Base-by-base conservation (phyloP, 116 monocot genomes). In the Trichopus zeylanicus region DNA sequence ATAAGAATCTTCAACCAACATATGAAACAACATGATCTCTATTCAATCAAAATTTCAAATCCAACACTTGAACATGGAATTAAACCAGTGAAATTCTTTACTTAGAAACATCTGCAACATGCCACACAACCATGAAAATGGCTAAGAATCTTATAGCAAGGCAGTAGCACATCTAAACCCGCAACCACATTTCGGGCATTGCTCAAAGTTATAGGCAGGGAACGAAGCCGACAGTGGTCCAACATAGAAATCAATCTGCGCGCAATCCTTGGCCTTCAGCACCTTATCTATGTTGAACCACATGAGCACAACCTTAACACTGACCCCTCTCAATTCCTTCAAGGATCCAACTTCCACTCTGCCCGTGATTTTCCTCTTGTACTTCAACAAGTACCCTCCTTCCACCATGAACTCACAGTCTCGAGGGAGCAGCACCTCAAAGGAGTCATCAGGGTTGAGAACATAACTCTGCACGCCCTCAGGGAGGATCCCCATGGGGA, bases 401-500 rank as follows among this genome's bases (percentile, higher is more conserved):
- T 63, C 51, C 25, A 79, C 73, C 29, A 48, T 67, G 68, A 92
- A 78, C 37, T 72, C 65, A 48, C 91, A 92, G 27, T 75, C 75
- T 0, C 46, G 53, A 16, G 51, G 35, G 0, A 86, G 68, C 29
- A 53, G 19, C 29, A 83, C 87, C 70, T 81, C 75, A 58, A 92
- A 92, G 48, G 48, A 52, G 15, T 81, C 78, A 31, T 78, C 80
- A 0, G 31, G 39, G 12, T 18, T 33, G 27, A 92, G 65, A 1
- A 22, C 28, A 75, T 92, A 92, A 28, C 70, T 51, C 25, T 60
- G 31, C 38, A 83, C 86, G 25, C 91, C 91, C 31, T 57, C 35
- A 3, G 91, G 91, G 38, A 92, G 82, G 63, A 92, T 80, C 6
- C 87, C 91, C 46, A 29, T 63, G 8, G 91, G 83, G 67, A 92